Conservation (phyloP, 495 filamentous ascomycete genomes). For the Chaetomium tenue region DNA sequence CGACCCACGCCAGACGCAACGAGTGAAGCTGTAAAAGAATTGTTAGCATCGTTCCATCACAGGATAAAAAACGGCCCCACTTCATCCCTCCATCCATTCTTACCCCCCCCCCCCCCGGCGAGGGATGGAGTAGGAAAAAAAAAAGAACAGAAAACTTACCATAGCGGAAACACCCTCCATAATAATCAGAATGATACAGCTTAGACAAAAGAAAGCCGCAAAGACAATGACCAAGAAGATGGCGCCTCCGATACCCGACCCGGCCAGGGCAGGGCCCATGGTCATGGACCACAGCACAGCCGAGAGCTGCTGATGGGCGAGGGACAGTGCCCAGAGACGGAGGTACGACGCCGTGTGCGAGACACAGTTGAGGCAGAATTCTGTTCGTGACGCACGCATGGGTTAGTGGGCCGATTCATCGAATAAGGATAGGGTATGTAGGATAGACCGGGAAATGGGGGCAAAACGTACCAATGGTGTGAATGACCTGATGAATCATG, state of each 20-base stretch:
- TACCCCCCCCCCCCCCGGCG: too few relatives aligned
- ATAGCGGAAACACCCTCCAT: constrained; percentile 54
- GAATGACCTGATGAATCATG: constrained; percentile 99
- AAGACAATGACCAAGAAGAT: constrained; percentile 78
- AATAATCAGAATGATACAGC: constrained; percentile 66
- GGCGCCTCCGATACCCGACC: constrained; percentile 64
- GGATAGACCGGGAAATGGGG: not conserved
- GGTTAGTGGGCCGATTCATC: not conserved
- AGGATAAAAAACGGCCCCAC: too few relatives aligned
- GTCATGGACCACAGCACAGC: constrained; percentile 98
- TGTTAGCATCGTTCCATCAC: not conserved
- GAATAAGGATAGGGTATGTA: too few relatives aligned
- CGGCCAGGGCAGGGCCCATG: constrained; percentile 67
- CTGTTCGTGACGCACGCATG: constrained; percentile 41
- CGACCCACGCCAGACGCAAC: constrained; percentile 95
- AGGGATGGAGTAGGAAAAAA: not conserved
- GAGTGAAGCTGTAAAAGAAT: constrained; percentile 64
- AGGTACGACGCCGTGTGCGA: constrained; percentile 99
- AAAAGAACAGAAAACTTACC: constrained; percentile 37
- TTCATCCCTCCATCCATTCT: too few relatives aligned
- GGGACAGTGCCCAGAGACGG: constrained; percentile 94
- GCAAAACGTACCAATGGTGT: constrained; percentile 77
- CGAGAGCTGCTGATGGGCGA: constrained; percentile 96
- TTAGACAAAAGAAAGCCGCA: constrained; percentile 83
- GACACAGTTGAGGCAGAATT: constrained; percentile 99